phyloP scores from a whole-genome alignment of 352 stramenopile genomes.

The Phytophthora sojae region DNA sequence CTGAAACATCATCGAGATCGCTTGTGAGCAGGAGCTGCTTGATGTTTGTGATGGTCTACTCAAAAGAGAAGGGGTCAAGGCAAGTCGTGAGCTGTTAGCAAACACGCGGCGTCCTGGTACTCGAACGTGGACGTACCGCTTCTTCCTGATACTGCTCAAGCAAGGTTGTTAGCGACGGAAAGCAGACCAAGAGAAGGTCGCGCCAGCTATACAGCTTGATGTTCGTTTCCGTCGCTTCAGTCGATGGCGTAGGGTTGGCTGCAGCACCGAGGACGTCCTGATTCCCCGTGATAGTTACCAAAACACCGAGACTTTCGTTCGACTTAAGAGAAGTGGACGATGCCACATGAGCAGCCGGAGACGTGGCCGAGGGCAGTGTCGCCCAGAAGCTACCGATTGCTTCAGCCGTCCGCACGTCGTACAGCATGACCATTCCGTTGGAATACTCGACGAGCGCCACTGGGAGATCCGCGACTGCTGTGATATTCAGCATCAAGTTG shows the following conservation, averaged over 20 bases:
- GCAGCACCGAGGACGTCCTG: constrained; percentile 12
- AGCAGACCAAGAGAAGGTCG: constrained; percentile 46
- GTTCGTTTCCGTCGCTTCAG: neutral
- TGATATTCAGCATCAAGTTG: constrained; percentile 32
- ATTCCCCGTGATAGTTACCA: constrained; percentile 10
- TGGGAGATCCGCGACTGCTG: constrained; percentile 39
- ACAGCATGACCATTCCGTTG: constrained; percentile 54
- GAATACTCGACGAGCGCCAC: constrained; percentile 54
- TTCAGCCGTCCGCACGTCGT: constrained; percentile 52
- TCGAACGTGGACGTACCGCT: constrained; percentile 9
- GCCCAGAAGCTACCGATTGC: constrained; percentile 51
- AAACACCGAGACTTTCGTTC: neutral
- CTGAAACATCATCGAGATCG: neutral
- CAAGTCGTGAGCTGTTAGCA: neutral
- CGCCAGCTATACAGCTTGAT: constrained; percentile 51
- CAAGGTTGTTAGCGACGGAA: constrained; percentile 31
- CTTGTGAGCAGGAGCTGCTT: constrained; percentile 21
- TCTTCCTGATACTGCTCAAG: constrained; percentile 35
- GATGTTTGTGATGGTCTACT: constrained; percentile 17
- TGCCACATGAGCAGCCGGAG: neutral
- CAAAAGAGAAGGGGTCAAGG: neutral
- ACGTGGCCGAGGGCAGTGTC: neutral
- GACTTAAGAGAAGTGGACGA: neutral
- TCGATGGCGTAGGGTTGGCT: neutral
- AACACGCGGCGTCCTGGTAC: too few species aligned